phyloP scores from a whole-genome alignment of 1,139 yeast genomes.

The Hyphopichia buzzinii region DNA sequence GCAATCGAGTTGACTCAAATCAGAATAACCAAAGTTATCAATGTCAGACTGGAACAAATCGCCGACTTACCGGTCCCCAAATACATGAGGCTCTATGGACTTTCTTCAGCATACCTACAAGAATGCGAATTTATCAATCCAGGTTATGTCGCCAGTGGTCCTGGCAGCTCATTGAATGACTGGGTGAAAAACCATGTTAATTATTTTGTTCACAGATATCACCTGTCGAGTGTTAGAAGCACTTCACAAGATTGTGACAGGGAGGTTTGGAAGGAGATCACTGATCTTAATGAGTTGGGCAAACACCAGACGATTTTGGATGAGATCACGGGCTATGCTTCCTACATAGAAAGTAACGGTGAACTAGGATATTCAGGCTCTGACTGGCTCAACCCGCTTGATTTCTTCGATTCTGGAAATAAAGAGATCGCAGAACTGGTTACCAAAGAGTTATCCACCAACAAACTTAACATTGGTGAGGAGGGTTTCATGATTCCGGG shows the following conservation, averaged over 20 bases:
- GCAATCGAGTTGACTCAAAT: conserved; percentile 74
- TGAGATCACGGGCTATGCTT: conserved; percentile 52
- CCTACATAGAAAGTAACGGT: conserved; percentile 36
- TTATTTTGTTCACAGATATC: conserved; percentile 57
- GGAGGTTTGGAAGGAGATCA: conserved; percentile 78
- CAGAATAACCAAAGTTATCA: conserved; percentile 73
- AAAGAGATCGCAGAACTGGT: conserved; percentile 2
- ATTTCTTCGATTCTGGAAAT: conserved; percentile 18
- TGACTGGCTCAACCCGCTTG: conserved; percentile 47
- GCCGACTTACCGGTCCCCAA: conserved; percentile 52
- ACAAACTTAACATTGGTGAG: conserved; percentile 36
- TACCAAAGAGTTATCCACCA: background rate
- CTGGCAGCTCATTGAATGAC: conserved; percentile 55
- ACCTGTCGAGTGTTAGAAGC: conserved; percentile 45
- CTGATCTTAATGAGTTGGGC: conserved; percentile 23
- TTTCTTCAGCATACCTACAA: conserved; percentile 66
- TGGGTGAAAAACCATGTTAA: conserved; percentile 66
- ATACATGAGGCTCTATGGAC: conserved; percentile 65
- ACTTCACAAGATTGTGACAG: conserved; percentile 54
- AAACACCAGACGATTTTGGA: conserved; percentile 53
- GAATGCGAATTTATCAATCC: conserved; percentile 89
- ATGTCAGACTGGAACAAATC: conserved; percentile 73
- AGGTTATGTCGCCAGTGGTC: conserved; percentile 53
- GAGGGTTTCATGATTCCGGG: conserved; percentile 45
- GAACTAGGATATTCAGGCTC: conserved; percentile 28